Percentiles rank a stretch among this genome's conserved stretches.
phyloP scores from a whole-genome alignment of 306 rosid species.

The Pachyrhizus erosus region DNA sequence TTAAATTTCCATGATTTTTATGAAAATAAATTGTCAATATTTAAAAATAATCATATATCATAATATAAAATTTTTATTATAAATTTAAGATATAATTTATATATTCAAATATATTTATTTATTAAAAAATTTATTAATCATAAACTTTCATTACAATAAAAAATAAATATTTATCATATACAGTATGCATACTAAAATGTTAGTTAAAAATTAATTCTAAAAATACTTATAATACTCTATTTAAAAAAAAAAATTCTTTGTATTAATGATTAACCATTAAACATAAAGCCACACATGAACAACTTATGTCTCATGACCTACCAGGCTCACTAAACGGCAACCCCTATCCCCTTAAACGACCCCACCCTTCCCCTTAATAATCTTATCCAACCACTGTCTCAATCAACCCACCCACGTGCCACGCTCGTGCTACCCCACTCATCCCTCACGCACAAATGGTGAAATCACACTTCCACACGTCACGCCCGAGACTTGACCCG shows the following conservation, averaged over 20 bases:
- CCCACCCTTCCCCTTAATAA: constrained; percentile 18
- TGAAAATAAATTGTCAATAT: too few species aligned
- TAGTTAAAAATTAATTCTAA: too few species aligned
- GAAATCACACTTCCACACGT: constrained; percentile 42
- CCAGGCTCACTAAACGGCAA: constrained; percentile 44
- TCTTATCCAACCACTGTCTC: constrained; percentile 36
- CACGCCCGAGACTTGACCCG: constrained; percentile 9
- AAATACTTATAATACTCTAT: not conserved
- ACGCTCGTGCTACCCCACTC: constrained; percentile 34
- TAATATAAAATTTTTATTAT: too few species aligned
- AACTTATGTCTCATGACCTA: not conserved
- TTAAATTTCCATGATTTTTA: too few species aligned
- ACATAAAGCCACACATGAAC: not conserved
- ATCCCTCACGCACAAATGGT: constrained; percentile 18
- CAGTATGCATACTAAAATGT: not conserved
- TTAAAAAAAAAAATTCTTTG: not conserved
- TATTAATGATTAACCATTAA: not conserved
- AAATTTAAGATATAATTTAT: too few species aligned
- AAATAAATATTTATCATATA: too few species aligned
- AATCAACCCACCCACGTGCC: constrained; percentile 52
- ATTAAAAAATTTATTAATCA: too few species aligned
- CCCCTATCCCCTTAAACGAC: constrained; percentile 41
- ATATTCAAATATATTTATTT: too few species aligned
- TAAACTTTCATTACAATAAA: too few species aligned
- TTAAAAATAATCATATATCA: too few species aligned